Evolutionary conservation across 2,329 filamentous ascomycete genomes (phyloP).

Genomic region (Drechslerella coelobrocha): DNA sequence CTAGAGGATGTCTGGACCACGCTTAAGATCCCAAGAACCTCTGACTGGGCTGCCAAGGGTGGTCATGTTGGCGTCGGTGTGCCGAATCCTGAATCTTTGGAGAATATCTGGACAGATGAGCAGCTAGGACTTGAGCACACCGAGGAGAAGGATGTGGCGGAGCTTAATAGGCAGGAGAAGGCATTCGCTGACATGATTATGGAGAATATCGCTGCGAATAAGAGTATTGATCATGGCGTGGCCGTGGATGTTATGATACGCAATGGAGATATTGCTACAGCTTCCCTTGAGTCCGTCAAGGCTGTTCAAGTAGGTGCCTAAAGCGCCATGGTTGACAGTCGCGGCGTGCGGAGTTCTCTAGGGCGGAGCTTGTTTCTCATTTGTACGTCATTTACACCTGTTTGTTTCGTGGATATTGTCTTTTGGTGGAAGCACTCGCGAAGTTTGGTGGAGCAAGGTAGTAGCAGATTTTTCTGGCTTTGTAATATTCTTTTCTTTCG

Average conservation of each 20-base stretch:
- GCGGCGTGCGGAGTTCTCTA: neutral
- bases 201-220: slow-evolving; percentile 19
- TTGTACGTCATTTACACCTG: too few relatives aligned
- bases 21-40: slow-evolving; percentile 88
- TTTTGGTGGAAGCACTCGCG: neutral
- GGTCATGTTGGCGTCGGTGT: slow-evolving; percentile 95
- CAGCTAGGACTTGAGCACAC: slow-evolving; percentile 73
- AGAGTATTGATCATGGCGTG: slow-evolving; percentile 3
- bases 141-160: slow-evolving; percentile 57
- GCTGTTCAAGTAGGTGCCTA: slow-evolving; percentile 37
- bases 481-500: neutral
- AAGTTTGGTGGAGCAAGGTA: neutral
- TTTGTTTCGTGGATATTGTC: neutral
- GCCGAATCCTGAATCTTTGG: slow-evolving; percentile 65
- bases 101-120: slow-evolving; percentile 82
- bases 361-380: neutral
- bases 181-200: slow-evolving; percentile 36
- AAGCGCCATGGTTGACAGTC: neutral
- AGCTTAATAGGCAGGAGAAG: slow-evolving; percentile 34
- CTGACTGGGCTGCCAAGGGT: slow-evolving; percentile 86
- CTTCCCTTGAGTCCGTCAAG: slow-evolving; percentile 9
- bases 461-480: neutral
- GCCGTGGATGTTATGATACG: slow-evolving; percentile 25
- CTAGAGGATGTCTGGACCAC: slow-evolving; percentile 87
- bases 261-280: neutral